These are phyloP conservation scores for Paragyromitra xinjiangensis DNA, from an alignment of 495 filamentous ascomycete species.

Conservation along the genomic window DNA sequence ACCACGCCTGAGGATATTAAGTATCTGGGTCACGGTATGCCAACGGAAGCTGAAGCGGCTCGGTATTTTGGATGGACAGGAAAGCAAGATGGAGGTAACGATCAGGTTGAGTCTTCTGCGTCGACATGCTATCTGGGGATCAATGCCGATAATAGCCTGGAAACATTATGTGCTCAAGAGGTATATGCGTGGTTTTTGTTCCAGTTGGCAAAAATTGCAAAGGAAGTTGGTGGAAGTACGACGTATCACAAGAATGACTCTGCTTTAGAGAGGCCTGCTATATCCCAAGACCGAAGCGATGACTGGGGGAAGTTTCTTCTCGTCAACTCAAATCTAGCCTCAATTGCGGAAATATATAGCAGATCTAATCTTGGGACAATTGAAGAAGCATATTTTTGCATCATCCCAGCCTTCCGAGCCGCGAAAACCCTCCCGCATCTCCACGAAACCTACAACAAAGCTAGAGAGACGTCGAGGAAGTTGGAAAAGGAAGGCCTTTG, in stretches of 20 bases:
- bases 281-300: background rate
- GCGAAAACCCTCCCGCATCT: background rate
- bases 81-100: background rate
- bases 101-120: background rate
- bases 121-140: background rate
- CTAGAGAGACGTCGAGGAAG: background rate
- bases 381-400: constrained; percentile 16
- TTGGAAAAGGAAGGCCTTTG: too few species aligned
- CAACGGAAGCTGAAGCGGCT: background rate
- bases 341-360: background rate
- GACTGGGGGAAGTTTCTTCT: constrained; percentile 11
- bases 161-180: background rate
- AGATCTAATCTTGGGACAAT: constrained; percentile 5
- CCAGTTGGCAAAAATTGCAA: background rate
- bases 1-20: background rate
- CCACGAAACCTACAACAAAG: background rate
- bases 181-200: background rate
- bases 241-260: background rate
- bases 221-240: background rate
- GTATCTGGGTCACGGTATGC: too few species aligned
- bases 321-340: background rate
- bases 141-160: too few species aligned
- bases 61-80: background rate
- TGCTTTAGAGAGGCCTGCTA: background rate
- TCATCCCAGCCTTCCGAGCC: background rate